Base-by-base conservation (phyloP, 2,329 filamentous ascomycete genomes). In the Capronia coronata region DNA sequence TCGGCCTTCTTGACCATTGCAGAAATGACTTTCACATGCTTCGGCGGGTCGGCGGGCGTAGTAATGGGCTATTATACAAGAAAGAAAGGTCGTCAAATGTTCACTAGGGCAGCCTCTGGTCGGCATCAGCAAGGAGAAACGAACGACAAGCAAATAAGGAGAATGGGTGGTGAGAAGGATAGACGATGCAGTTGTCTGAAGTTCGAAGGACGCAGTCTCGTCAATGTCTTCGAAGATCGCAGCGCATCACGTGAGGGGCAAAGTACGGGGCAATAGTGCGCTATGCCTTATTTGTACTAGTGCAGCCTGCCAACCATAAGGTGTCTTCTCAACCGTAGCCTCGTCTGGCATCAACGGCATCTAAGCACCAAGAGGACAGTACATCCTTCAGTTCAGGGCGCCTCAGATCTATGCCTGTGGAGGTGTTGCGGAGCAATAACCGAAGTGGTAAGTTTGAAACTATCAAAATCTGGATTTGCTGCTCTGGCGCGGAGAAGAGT, bases 1-100 rank as follows among this genome's bases (percentile, higher is more conserved):
- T 55, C 42, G 49, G 55, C 43, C 7, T 47, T 29, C 40, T 62
- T 54, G 49, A 49, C 59, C 52, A 61, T 57, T 22, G 1, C 40
- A 13, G n/a, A 23, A 25, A 21, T n/a, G 38, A 19, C 8, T 22
- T 41, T 41, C 38, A 41, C 38, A 41, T 41, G 38, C 38, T 41
- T 25, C 38, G 13, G 8, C 37, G 9, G 37, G n/a, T n/a, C n/a
- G n/a, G 13, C 27, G 8, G 27, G 27, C 27, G 27, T 29, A 8
- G 27, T 29, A 13, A 7, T 29, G 8, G 27, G 27, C 13, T 29
- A 29, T 29, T 13, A 29, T 7, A 13, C 8, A 29, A 7, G 13
- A 29, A 29, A 29, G 27, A 13, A 29, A 29, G 27, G 13, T 7
- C 8, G 27, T 29, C 13, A 8, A 29, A 29, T 29, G 27, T n/a